Evolutionary conservation across 1,284 basidiomycete genomes (phyloP), one percentile per base, ranked within the genome.

Genomic region (Microbotryum lychnidis-dioicae): DNA sequence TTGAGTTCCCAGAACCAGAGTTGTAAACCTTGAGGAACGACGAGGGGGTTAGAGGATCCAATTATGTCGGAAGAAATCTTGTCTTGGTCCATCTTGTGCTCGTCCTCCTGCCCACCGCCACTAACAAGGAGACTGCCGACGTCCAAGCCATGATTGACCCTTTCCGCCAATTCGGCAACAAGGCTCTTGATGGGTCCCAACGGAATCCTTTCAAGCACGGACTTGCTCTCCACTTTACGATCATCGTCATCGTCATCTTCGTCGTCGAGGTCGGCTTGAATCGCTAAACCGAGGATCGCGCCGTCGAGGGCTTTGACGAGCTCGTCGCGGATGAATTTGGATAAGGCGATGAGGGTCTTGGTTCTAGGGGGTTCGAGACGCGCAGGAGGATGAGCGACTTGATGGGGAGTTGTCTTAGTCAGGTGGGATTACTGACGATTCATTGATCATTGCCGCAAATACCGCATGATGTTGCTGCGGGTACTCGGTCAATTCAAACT

Each of bases 401-500:
- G 4, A 27, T 4, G 27, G 6, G 27, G 27, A 6, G 4, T 37
- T 37, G 37, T 3, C 7, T 37, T 37, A 1, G 37, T 12, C 37
- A 6, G n/a, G 12, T n/a, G 18, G 23, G 4, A 5, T 31, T 31
- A 60, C 67, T 57, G 7, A 68, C 64, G 60, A 55, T 20, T 68
- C 65, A 31, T 65, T 66, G 4, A 65, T 21, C 16, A 64, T 49
- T 27, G 58, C 59, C 16, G 66, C 63, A 73, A 47, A 82, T 80
- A 16, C 77, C 70, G 31, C 81, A 75, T 56, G 79, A 78, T 58
- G 79, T 74, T 69, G 84, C 80, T 1, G 87, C 75, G 81, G 85
- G 82, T 65, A 83, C 80, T 37, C 86, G 37, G 12, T 80, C 73
- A 88, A 88, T 69, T 80, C 81, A 60, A 89, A 42, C 10, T 42